Evolutionary conservation across 345 rosid genomes (phyloP), one percentile per base, ranked within the genome.

Genomic region (Acer negundo): DNA sequence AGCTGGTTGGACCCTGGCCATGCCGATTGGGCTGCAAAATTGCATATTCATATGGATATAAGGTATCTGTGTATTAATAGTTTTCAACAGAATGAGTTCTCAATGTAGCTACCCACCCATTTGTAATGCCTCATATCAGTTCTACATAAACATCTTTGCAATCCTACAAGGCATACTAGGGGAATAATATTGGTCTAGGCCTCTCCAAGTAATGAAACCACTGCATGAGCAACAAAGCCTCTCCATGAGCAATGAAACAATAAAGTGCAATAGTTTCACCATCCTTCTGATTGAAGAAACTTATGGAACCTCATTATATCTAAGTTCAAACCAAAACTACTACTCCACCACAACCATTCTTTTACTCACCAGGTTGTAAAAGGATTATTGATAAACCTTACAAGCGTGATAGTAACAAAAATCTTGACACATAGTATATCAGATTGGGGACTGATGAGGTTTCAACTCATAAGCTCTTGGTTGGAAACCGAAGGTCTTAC

Each of bases 41-140:
- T 10, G 53, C 1, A 51, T 15, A 51, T 13, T 51, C 56, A 47
- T 1, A 47, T 10, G 53, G 53, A 47, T 47, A 47, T 3, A 47
- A 47, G 53, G 53, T 47, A 40, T 40, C 44, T 40, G 44, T 49
- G 6, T 58, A 20, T n/a, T 59, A 24, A 59, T 59, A 59, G 26
- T 59, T 59, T 59, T 59, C 63, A 20, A 20, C 24, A 59, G 6
- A 63, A 10, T 63, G 17, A 23, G 67, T 72, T 49, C 22, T 61
- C 78, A 51, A 63, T 20, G 15, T 75, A 40, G 59, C 40, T 26
- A 55, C 69, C 56, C 3, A 59, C 63, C 26, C 26, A 59, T 67
- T 55, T 40, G 23, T 42, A 56, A 55, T 8, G 79, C 24, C 42
- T 35, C 46, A n/a, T 40, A 42, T 40, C 44, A 67, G 6, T 31